Evolutionary conservation across 169 alveolate species (phyloP).

Genomic region (Plasmodium coatneyi): DNA sequence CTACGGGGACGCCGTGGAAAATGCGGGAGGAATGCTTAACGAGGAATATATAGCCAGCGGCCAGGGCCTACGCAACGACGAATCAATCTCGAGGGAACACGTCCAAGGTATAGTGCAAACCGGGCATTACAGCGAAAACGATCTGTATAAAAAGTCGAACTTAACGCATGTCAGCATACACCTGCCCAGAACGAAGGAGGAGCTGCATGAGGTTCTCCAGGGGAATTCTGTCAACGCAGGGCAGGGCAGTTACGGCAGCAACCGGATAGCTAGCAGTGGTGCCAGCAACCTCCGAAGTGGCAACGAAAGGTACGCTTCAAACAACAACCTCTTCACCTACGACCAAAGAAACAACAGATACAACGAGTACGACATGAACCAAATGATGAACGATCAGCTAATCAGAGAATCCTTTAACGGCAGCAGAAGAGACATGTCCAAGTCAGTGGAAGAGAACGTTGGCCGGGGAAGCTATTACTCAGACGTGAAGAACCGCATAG

Average conservation of each 20-base stretch:
- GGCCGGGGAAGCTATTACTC: not conserved
- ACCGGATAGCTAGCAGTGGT: not conserved
- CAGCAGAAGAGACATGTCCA: not conserved
- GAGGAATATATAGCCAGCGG: not conserved
- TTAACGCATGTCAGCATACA: slow-evolving; percentile 39
- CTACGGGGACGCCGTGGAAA: not conserved
- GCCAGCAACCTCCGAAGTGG: not conserved
- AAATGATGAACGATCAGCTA: not conserved
- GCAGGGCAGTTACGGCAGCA: not conserved
- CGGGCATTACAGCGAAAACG: slow-evolving; percentile 24
- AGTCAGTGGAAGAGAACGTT: not conserved
- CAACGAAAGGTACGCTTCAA: not conserved
- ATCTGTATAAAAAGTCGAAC: not conserved
- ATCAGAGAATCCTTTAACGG: slow-evolving; percentile 17
- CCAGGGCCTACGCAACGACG: not conserved
- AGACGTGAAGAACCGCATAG: slow-evolving; percentile 5
- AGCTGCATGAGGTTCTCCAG: slow-evolving; percentile 1
- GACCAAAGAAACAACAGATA: not conserved
- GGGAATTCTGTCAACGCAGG: not conserved
- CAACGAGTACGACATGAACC: slow-evolving; percentile 5
- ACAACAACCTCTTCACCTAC: not conserved
- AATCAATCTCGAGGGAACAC: not conserved
- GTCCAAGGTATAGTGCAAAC: slow-evolving; percentile 1
- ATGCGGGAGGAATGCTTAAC: not conserved
- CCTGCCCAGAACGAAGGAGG: slow-evolving; percentile 17